Conservation (phyloP, 2,329 filamentous ascomycete genomes). For the Pezicula rhizophila region DNA sequence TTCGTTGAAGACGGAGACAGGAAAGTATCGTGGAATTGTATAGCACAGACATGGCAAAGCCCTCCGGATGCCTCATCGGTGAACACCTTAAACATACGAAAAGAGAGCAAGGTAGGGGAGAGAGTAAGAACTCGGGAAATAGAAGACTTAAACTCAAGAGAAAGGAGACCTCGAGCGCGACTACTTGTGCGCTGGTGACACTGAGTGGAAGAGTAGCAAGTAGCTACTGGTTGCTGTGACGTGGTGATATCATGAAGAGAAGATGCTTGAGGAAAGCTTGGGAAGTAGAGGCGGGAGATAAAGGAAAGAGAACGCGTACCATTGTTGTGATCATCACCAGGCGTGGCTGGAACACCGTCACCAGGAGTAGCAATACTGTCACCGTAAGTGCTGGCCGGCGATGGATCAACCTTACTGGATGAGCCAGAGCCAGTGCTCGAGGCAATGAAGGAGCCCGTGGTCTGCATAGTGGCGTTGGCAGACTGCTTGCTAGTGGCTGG, state of each 20-base stretch:
- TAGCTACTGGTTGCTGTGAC: not conserved
- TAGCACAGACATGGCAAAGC: no score
- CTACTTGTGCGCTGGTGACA: no score
- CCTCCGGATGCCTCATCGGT: no score
- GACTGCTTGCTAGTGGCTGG: not conserved
- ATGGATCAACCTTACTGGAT: slow-evolving; percentile 10
- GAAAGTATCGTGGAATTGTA: no score
- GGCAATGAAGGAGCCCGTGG: slow-evolving; percentile 3
- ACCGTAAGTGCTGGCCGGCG: slow-evolving; percentile 21
- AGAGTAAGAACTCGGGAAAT: no score
- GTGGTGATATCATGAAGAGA: no score
- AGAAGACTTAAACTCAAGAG: no score
- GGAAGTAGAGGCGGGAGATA: not conserved
- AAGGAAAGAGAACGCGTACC: slow-evolving; percentile 11
- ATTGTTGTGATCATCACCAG: slow-evolving; percentile 5
- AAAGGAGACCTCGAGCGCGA: no score
- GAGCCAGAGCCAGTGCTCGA: slow-evolving; percentile 3
- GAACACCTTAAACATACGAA: no score
- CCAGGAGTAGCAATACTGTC: slow-evolving; percentile 14
- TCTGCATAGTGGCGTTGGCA: not conserved
- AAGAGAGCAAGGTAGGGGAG: no score
- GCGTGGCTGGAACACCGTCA: slow-evolving; percentile 12
- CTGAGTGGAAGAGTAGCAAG: not conserved
- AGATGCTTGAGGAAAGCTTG: not conserved
- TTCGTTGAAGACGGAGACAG: no score